Conservation (phyloP, 352 stramenopile species). For the Globisporangium uncinulatum region DNA sequence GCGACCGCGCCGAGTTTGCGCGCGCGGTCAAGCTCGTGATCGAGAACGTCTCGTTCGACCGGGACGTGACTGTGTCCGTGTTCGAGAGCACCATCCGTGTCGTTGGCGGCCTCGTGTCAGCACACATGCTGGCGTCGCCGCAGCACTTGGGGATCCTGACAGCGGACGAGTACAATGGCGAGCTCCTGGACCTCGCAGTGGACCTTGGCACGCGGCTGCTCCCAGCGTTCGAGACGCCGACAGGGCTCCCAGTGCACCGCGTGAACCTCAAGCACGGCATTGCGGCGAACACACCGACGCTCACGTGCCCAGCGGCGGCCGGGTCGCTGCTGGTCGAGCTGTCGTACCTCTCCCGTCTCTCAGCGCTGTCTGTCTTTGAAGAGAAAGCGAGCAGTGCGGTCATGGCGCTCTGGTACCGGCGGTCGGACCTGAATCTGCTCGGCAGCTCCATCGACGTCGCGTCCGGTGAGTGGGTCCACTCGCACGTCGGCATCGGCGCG, state of each 20-base stretch:
- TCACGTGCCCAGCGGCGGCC: slow-evolving; percentile 94
- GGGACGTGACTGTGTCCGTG: slow-evolving; percentile 88
- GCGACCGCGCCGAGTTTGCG: slow-evolving; percentile 75
- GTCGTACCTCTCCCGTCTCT: slow-evolving; percentile 89
- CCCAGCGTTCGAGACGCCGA: slow-evolving; percentile 95
- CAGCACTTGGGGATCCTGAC: slow-evolving; percentile 50
- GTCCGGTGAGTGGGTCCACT: slow-evolving; percentile 78
- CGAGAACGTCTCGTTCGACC: slow-evolving; percentile 67
- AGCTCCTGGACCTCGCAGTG: slow-evolving; percentile 91
- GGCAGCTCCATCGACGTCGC: slow-evolving; percentile 94
- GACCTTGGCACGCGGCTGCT: slow-evolving; percentile 95
- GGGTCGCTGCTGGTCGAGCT: slow-evolving; percentile 97
- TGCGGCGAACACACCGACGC: slow-evolving; percentile 62
- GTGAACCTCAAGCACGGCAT: slow-evolving; percentile 90
- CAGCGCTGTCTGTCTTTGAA: slow-evolving; percentile 54
- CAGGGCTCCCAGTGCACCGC: slow-evolving; percentile 93
- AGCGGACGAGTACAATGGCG: slow-evolving; percentile 84
- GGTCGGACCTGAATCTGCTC: slow-evolving; percentile 86
- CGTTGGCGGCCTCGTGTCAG: slow-evolving; percentile 87
- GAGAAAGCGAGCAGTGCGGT: slow-evolving; percentile 52
- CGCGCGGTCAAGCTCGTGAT: slow-evolving; percentile 60
- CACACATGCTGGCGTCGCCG: slow-evolving; percentile 80
- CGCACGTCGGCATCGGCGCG: slow-evolving; percentile 82
- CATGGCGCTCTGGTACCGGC: slow-evolving; percentile 68
- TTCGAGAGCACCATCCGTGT: slow-evolving; percentile 93